phyloP scores from a whole-genome alignment of 78 protist species.

The Dictyostelium purpureum region DNA sequence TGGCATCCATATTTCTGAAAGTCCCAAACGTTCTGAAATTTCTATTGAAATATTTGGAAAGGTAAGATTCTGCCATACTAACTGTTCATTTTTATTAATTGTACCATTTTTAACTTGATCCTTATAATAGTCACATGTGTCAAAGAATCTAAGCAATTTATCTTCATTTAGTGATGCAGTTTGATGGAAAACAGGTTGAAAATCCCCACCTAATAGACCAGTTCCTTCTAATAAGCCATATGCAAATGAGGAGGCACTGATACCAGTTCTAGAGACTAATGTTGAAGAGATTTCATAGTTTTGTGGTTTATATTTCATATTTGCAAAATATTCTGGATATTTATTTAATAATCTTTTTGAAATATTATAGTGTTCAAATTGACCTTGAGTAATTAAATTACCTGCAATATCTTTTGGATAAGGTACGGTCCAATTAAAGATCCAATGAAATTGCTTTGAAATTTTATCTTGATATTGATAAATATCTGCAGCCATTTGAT shows the following conservation, averaged over 20 bases:
- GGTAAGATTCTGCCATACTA: neutral
- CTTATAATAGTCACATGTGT: neutral
- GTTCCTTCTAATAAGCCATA: slow-evolving; percentile 33
- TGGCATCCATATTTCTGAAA: slow-evolving; percentile 27
- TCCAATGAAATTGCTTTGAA: slow-evolving; percentile 15
- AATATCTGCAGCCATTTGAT: neutral
- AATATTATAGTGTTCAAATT: slow-evolving; percentile 55
- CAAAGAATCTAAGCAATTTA: slow-evolving; percentile 44
- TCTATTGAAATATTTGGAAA: slow-evolving; percentile 6
- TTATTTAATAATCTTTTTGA: slow-evolving; percentile 1
- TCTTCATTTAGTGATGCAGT: slow-evolving; percentile 13
- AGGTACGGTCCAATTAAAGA: slow-evolving; percentile 49
- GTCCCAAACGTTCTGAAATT: slow-evolving; percentile 9
- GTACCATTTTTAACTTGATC: neutral
- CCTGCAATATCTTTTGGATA: slow-evolving; percentile 20
- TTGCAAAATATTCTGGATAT: slow-evolving; percentile 4
- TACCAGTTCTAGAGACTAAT: slow-evolving; percentile 14
- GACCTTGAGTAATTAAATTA: slow-evolving; percentile 34
- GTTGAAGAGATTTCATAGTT: neutral
- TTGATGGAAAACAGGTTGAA: slow-evolving; percentile 21
- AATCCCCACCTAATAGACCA: slow-evolving; percentile 2
- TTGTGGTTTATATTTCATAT: slow-evolving; percentile 13
- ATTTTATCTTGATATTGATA: neutral
- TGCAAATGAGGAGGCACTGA: slow-evolving; percentile 23
- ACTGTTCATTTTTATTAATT: slow-evolving; percentile 5